Evolutionary conservation across 2,329 filamentous ascomycete species (phyloP), one percentile per base, ranked within the genome.

Genomic region (Cladosporium sp.): DNA sequence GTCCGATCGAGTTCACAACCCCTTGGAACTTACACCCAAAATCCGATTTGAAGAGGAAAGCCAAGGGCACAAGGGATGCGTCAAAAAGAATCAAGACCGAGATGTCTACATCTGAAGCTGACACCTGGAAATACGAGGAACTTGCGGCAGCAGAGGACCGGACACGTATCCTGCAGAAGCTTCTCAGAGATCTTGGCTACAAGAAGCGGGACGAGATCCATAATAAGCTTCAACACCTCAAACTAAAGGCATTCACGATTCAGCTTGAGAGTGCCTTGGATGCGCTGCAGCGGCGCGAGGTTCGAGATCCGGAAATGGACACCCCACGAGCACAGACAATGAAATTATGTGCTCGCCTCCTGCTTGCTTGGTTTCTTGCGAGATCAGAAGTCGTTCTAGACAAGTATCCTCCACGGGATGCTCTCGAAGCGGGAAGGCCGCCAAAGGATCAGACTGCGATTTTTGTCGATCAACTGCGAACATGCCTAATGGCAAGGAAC

Each of bases 161-260:
- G 9, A 69, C 72, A 37, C 68, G 74, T 5, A 60, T 76, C 1
- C 56, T 78, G 18, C 70, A 76, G 45, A 74, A 75, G 48, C 56
- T 71, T 2, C 59, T 78, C 1, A 54, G 59, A 7, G 63, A 70
- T 9, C 62, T 54, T 11, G 59, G 58, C 2, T 35, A 44, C 7
- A 41, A 57, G 9, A 40, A 40, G 22, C 57, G 54, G 19, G 44
- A 57, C 4, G 22, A 32, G 22, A 32, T 31, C 6, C 43, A 45
- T 19, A 45, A 32, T 11, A 32, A 9, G 3, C 33, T 9, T 6
- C 7, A 45, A 13, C 10, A 14, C 35, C 10, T 14, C 13, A 38
- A 38, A 14, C 8, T 14, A 13, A 14, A 14, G 16, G 3, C 10
- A 14, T 38, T 38, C 35, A 38, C 8, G 16, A n/a, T 9, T 14